Conservation (phyloP, 306 rosid genomes). For the Quillaja saponaria region DNA sequence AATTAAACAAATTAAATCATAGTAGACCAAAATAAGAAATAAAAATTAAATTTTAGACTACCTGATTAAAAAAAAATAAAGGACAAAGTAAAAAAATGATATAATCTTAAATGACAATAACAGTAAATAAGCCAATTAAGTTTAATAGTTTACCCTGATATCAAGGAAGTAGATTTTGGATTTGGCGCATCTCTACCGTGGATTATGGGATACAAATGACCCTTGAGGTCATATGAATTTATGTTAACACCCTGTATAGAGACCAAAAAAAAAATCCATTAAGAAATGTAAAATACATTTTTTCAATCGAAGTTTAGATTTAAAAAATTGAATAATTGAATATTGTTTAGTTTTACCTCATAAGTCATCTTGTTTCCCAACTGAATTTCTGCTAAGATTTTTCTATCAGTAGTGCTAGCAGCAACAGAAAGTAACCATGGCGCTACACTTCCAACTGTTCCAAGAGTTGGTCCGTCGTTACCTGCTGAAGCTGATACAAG, state of each 20-base stretch:
- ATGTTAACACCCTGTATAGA: slow-evolving; percentile 31
- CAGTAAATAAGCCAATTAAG: too few species aligned
- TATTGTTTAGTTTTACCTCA: slow-evolving; percentile 26
- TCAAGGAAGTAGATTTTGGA: too few species aligned
- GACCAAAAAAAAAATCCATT: background rate
- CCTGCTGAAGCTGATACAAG: slow-evolving; percentile 43
- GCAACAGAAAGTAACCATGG: slow-evolving; percentile 68
- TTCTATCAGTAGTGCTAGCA: slow-evolving; percentile 46
- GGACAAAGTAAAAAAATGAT: too few species aligned
- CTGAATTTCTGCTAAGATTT: slow-evolving; percentile 34
- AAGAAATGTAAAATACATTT: too few species aligned
- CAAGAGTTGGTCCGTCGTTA: slow-evolving; percentile 31
- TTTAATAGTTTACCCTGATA: too few species aligned
- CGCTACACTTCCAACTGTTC: slow-evolving; percentile 14
- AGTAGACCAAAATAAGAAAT: too few species aligned
- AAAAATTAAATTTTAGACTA: too few species aligned
- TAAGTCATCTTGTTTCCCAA: slow-evolving; percentile 36
- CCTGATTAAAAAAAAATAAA: too few species aligned
- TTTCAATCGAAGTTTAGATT: too few species aligned
- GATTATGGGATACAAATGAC: slow-evolving; percentile 25
- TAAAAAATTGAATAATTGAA: too few species aligned
- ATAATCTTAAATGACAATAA: too few species aligned
- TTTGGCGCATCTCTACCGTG: slow-evolving; percentile 38
- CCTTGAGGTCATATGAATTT: slow-evolving; percentile 36
- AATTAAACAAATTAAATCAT: too few species aligned